Percentiles rank a stretch among this genome's conserved stretches.
Evolutionary conservation across 2,329 filamentous ascomycete genomes (phyloP).

Genomic region (Fusarium pilosicola): DNA sequence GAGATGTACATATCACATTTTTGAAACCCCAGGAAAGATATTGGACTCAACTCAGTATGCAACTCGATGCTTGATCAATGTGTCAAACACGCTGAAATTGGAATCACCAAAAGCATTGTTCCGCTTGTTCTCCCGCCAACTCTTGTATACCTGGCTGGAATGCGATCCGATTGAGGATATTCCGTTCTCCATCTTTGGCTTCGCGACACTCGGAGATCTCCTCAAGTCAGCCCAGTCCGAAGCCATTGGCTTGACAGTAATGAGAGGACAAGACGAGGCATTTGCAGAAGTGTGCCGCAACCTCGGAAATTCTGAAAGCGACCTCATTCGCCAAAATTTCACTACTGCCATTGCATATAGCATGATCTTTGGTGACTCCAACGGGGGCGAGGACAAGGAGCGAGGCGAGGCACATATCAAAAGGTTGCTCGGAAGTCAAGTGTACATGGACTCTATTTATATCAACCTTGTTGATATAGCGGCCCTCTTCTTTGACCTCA

Average conservation of each 20-base stretch:
- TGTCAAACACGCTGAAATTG: slow-evolving; percentile 74
- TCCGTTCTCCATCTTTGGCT: slow-evolving; percentile 88
- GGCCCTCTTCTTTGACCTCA: slow-evolving; percentile 77
- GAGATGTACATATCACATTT: slow-evolving; percentile 91
- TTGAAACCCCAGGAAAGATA: slow-evolving; percentile 85
- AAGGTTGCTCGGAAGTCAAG: slow-evolving; percentile 73
- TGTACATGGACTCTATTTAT: slow-evolving; percentile 71
- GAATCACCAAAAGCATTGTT: slow-evolving; percentile 77
- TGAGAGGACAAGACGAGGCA: slow-evolving; percentile 77
- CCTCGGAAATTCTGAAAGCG: slow-evolving; percentile 62
- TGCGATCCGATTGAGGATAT: slow-evolving; percentile 73
- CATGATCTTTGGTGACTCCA: slow-evolving; percentile 67
- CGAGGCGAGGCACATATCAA: slow-evolving; percentile 75
- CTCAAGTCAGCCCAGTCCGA: slow-evolving; percentile 79
- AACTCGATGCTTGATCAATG: slow-evolving; percentile 72
- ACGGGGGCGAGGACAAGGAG: slow-evolving; percentile 49
- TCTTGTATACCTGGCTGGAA: slow-evolving; percentile 91
- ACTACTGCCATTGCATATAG: slow-evolving; percentile 84
- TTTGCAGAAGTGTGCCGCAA: slow-evolving; percentile 67
- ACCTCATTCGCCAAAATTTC: slow-evolving; percentile 76
- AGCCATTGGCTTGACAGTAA: slow-evolving; percentile 80
- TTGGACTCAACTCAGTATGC: slow-evolving; percentile 74
- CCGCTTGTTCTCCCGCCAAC: slow-evolving; percentile 83
- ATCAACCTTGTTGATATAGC: slow-evolving; percentile 81
- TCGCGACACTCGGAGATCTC: slow-evolving; percentile 73